Base-by-base conservation (phyloP, 2,329 filamentous ascomycete genomes). In the Mollisia scopiformis region DNA sequence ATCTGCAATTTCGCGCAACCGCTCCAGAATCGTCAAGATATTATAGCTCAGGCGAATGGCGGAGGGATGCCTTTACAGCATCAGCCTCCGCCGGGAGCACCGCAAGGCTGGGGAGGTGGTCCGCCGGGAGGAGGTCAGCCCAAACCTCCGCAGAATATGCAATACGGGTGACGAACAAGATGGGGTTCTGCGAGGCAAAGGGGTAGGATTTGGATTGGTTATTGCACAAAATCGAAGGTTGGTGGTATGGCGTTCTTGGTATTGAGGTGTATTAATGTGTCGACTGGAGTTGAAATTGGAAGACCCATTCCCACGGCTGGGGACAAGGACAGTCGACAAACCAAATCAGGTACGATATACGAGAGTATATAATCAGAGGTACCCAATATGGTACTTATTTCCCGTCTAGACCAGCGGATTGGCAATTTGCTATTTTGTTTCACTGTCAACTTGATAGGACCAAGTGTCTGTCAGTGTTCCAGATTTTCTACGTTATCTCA, bases 1-100 rank as follows among this genome's bases (percentile, higher is more conserved):
- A 87, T 93, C 74, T 94, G 90, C 82, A 86, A 88, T 73, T 93
- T 92, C 73, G 83, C 85, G 65, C 89, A 93, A 73, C 85, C 86
- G 10, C 80, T 89, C 57, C 79, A 84, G 66, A 73, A 72, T 23
- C 62, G 72, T 55, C 70, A 66, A 51, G 72, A 74, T 62, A 68
- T 74, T 19, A 61, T 71, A 21, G 64, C 65, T 6, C 65, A 69
- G 59, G 61, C 57, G 33, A 64, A 67, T 57, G 65, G 66, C 6
- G 68, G 68, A 31, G 69, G 69, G 10, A 61, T 68, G 55, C 70
- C 67, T 13, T 62, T 72, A 58, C 69, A 72, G 37, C 62, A 67
- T 55, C 66, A 69, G 30, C 58, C 53, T 27, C 65, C 62, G 41
- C 61, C 57, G 8, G 58, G 60, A 46, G 59, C 64, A 28, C 60